These are phyloP conservation scores for Sphaceloma murrayae DNA, from an alignment of 2,329 filamentous ascomycete species.

Conservation along the genomic window DNA sequence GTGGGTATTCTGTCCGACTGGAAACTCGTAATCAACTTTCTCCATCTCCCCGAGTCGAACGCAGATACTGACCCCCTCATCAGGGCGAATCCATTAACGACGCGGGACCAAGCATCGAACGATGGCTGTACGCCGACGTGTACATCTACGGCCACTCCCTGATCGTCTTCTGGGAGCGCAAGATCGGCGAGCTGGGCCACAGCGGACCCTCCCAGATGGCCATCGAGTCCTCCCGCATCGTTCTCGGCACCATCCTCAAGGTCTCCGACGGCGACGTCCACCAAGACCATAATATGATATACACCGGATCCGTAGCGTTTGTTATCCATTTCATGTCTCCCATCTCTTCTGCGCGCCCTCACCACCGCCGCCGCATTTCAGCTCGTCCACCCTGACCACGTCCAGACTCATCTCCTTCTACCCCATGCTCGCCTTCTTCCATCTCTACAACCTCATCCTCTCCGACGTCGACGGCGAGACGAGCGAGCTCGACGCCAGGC, in stretches of 20 bases:
- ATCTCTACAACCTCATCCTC: conserved; percentile 7
- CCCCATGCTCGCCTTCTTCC: conserved; percentile 12
- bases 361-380: no score
- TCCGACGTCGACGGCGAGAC: conserved; percentile 12
- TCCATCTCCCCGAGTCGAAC: not conserved
- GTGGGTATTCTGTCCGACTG: conserved; percentile 2
- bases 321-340: no score
- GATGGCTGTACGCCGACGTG: conserved; percentile 5
- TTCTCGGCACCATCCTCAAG: conserved; percentile 1
- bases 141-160: conserved; percentile 6
- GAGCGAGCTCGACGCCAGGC: conserved; percentile 1
- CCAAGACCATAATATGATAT: conserved; percentile 1
- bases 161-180: conserved; percentile 10
- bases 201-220: not conserved
- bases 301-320: conserved; percentile 9
- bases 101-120: not conserved
- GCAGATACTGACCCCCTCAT: not conserved
- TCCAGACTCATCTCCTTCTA: conserved; percentile 14
- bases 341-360: no score
- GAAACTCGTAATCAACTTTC: not conserved
- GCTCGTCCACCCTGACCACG: no score
- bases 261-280: conserved; percentile 1
- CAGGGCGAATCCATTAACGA: conserved; percentile 9
- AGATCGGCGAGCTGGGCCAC: conserved; percentile 9
- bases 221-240: not conserved